Percentiles rank a stretch among this genome's conserved stretches.
These are phyloP conservation scores for Wickerhamomyces sydowiorum DNA, from an alignment of 805 yeast species.

Conservation along the genomic window DNA sequence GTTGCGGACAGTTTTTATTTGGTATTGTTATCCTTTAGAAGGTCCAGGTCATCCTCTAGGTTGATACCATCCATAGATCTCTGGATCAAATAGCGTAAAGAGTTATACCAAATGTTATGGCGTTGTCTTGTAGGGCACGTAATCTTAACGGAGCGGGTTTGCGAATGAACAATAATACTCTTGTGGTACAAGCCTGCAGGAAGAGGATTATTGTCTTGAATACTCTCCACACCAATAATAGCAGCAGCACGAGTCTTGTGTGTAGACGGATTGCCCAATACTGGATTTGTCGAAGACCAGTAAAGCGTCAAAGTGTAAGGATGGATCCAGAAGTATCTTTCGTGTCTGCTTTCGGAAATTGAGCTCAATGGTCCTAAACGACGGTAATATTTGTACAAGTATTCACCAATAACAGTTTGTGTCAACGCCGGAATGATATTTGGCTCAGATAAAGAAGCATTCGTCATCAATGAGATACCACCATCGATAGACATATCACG, in stretches of 20 bases:
- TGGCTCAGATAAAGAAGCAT: slow-evolving; percentile 59
- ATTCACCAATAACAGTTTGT: slow-evolving; percentile 92
- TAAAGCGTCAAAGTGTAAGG: slow-evolving; percentile 88
- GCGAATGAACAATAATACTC: slow-evolving; percentile 71
- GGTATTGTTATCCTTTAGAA: not conserved
- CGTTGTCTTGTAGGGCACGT: slow-evolving; percentile 86
- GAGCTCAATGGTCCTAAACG: slow-evolving; percentile 66
- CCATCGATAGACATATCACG: slow-evolving; percentile 27
- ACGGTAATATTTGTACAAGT: slow-evolving; percentile 77
- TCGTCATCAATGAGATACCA: slow-evolving; percentile 40
- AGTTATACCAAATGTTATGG: slow-evolving; percentile 88
- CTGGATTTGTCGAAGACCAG: slow-evolving; percentile 85
- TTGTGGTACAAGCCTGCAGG: slow-evolving; percentile 88
- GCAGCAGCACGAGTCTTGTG: slow-evolving; percentile 75
- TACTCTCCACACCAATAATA: slow-evolving; percentile 70
- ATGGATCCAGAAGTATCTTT: slow-evolving; percentile 93
- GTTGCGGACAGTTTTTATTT: not conserved
- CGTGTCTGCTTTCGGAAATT: slow-evolving; percentile 77
- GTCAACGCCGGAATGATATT: slow-evolving; percentile 82
- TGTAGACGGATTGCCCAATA: slow-evolving; percentile 57
- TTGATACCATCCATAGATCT: slow-evolving; percentile 55
- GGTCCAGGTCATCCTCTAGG: slow-evolving; percentile 28
- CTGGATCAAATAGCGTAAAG: slow-evolving; percentile 69
- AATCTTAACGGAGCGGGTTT: slow-evolving; percentile 55
- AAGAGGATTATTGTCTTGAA: slow-evolving; percentile 77